Evolutionary conservation across 2,329 filamentous ascomycete species (phyloP), one percentile per base, ranked within the genome.

Genomic region (Cladosporium cucumerinum): DNA sequence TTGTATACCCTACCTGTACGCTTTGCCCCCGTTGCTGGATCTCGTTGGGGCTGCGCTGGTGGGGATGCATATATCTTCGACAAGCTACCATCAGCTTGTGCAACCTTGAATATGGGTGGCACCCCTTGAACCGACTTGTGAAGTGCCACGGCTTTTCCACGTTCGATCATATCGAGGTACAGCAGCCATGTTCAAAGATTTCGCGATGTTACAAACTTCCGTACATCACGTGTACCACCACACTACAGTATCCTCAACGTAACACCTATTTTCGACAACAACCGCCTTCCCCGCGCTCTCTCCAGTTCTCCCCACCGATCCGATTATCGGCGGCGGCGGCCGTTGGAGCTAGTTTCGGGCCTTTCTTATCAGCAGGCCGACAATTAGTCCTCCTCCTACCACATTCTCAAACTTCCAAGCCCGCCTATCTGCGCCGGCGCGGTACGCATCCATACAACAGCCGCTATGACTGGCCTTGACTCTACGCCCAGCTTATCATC

Each of bases 391-490:
- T 14, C 21, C 55, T 16, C 55, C 55, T 34, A 46, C 34, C 32
- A 34, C 30, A 34, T 16, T 16, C 55, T 25, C 36, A 23, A 12
- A 3, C 57, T 59, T 11, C 57, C 57, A 59, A 59, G 57, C 57
- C 57, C 57, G 57, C 57, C 57, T 59, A 59, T 59, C 57, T 59
- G 57, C 57, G 57, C 57, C 57, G 57, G 57, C 57, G 57, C 57
- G 28, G 46, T 59, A 25, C 36, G 46, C 36, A 39, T 43, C 39
- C 57, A 39, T 54, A 30, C 11, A 54, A 18, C 26, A 30, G 51
- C 18, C 57, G 57, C 36, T 48, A 30, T 61, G 30, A 61, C 58
- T 49, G 58, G 58, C 58, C 28, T 54, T 54, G 51, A 28, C 18
- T 54, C 26, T 32, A 30, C 51, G 51, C 51, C 39, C 18, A 36